These are phyloP conservation scores for Cladorrhinum samala DNA, from an alignment of 495 filamentous ascomycete species.

Conservation along the genomic window DNA sequence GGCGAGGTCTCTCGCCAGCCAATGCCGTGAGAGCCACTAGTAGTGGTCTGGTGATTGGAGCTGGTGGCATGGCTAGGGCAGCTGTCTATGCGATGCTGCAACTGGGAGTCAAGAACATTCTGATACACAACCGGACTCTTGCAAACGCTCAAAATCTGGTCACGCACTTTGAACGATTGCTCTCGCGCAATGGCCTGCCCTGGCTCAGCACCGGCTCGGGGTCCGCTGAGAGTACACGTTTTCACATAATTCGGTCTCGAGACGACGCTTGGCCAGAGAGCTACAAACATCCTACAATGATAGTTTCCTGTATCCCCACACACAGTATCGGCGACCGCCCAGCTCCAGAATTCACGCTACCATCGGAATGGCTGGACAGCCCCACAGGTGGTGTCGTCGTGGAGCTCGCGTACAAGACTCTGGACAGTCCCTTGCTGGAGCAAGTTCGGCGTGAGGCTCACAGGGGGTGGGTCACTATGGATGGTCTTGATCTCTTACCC, in stretches of 20 bases:
- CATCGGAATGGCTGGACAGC: conserved; percentile 59
- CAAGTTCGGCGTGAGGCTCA: conserved; percentile 58
- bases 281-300: conserved; percentile 56
- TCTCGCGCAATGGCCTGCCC: conserved; percentile 23
- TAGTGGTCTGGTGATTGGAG: conserved; percentile 63
- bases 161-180: conserved; percentile 51
- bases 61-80: conserved; percentile 70
- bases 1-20: conserved; percentile 64
- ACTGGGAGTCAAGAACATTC: conserved; percentile 65
- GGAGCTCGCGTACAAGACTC: conserved; percentile 64
- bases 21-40: conserved; percentile 62
- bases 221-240: conserved; percentile 42
- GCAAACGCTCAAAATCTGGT: conserved; percentile 58
- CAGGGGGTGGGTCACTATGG: conserved; percentile 62
- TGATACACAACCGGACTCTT: conserved; percentile 60
- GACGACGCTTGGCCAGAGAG: conserved; percentile 57
- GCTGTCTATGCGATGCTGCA: conserved; percentile 71
- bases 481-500: conserved; percentile 65
- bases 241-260: conserved; percentile 51
- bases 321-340: conserved; percentile 53
- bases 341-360: conserved; percentile 63
- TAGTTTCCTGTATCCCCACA: conserved; percentile 65
- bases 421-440: conserved; percentile 57
- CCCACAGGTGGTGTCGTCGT: conserved; percentile 66
- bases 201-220: conserved; percentile 45